These are phyloP conservation scores for Fomes fomentarius DNA, from an alignment of 1,284 basidiomycete genomes.

Conservation along the genomic window DNA sequence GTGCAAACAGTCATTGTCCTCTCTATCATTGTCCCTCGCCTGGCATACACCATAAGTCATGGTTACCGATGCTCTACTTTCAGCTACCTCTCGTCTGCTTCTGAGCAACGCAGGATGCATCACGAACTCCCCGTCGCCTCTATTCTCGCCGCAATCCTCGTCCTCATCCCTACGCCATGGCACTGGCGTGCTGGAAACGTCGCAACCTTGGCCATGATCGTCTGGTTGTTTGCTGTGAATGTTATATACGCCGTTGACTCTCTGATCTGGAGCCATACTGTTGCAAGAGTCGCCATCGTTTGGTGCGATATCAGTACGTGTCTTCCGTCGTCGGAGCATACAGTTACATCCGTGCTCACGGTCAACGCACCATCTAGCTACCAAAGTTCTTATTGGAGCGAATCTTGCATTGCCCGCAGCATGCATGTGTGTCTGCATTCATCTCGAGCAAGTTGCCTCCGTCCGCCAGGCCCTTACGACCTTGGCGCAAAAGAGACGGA, in stretches of 20 bases:
- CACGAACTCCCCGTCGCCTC: slow-evolving; percentile 4
- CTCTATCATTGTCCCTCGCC: not conserved
- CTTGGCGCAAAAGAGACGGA: slow-evolving; percentile 26
- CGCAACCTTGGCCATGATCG: slow-evolving; percentile 42
- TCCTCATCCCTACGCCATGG: slow-evolving; percentile 31
- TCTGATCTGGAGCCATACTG: slow-evolving; percentile 43
- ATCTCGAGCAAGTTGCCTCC: slow-evolving; percentile 27
- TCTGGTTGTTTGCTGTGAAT: slow-evolving; percentile 42
- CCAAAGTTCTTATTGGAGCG: slow-evolving; percentile 38
- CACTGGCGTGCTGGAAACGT: slow-evolving; percentile 43
- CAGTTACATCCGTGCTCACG: no score
- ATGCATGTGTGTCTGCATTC: slow-evolving; percentile 35
- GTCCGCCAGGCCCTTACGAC: slow-evolving; percentile 14
- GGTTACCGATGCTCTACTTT: not conserved
- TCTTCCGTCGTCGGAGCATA: no score
- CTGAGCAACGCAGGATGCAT: not conserved
- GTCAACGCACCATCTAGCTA: no score
- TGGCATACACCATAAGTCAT: not conserved
- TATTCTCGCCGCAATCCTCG: slow-evolving; percentile 26
- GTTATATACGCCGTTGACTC: slow-evolving; percentile 42
- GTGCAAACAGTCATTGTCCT: not conserved
- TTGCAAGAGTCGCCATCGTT: slow-evolving; percentile 32
- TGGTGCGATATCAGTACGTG: slow-evolving; percentile 54
- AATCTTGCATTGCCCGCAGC: slow-evolving; percentile 40
- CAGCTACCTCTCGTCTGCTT: not conserved